Base-by-base conservation (phyloP, 2,329 filamentous ascomycete species). In the Gliomastix tumulicola region DNA sequence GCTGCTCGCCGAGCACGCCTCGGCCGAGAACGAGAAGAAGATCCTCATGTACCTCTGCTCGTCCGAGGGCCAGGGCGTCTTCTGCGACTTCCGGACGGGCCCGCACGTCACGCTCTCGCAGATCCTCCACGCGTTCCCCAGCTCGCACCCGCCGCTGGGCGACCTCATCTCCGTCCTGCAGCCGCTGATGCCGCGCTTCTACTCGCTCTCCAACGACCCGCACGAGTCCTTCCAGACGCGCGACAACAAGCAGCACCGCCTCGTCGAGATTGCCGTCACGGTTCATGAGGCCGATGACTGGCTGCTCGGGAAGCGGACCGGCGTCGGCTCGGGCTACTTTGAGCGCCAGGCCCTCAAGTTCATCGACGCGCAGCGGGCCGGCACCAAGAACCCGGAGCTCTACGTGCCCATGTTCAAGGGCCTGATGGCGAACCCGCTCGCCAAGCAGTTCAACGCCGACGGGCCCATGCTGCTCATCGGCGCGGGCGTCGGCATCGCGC, bases 401-500 rank as follows among this genome's bases (percentile, higher is more conserved):
- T 80, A 86, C 48, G 69, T 97, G 6, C 92, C 92, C 49, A 96
- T 98, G 87, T 98, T 98, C 76, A 88, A 94, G 53, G 92, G 92
- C 1, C 71, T 98, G 30, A 98, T 98, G 92, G 82, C 88, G 43
- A 98, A 98, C 59, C 92, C 92, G 1, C 74, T 98, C 2, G 92
- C 89, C 10, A 84, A 82, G 54, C 81, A 96, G 54, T 98, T 97
- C 55, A 83, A 88, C 36, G 82, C 85, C 4, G 90, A 98, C 56
- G 92, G 92, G 0, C 92, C 92, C 1, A 98, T 98, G 92, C 80
- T 98, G 25, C 76, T 98, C 33, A 95, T 98, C 49, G 92, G 92
- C 21, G 92, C 92, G 5, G 92, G 92, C 38, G 92, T 98, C 17
- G 92, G 92, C 45, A 90, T 98, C 60, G 92, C 92, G 10, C 92